phyloP scores from a whole-genome alignment of 169 alveolate species.

The Eimeria necatrix region DNA sequence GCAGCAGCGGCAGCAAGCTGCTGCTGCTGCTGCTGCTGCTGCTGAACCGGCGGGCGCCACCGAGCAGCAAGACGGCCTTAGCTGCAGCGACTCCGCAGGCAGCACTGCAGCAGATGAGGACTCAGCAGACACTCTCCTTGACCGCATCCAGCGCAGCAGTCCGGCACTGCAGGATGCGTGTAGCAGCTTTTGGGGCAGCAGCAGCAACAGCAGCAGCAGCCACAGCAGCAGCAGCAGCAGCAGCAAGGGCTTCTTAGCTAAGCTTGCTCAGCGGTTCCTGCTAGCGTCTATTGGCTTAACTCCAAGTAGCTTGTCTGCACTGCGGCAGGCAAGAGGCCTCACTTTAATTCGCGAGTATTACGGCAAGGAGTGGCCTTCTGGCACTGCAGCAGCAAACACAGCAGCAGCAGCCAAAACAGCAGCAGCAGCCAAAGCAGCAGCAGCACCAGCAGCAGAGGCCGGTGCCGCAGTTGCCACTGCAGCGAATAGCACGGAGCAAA shows the following conservation, averaged over 20 bases:
- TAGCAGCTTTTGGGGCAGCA: slow-evolving; percentile 33
- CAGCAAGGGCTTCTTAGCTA: slow-evolving; percentile 30
- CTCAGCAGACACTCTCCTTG: not conserved
- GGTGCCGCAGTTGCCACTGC: not conserved
- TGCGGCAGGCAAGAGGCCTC: not conserved
- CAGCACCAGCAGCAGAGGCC: not conserved
- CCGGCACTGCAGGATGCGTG: slow-evolving; percentile 58
- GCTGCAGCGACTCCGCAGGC: not conserved
- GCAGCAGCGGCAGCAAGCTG: slow-evolving; percentile 57
- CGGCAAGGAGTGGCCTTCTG: not conserved
- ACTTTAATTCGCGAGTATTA: not conserved
- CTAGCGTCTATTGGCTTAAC: slow-evolving; percentile 1
- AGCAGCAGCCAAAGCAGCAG: slow-evolving; percentile 16
- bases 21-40: not conserved
- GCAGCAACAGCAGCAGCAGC: slow-evolving; percentile 46
- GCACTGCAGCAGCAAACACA: not conserved
- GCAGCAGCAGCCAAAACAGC: not conserved
- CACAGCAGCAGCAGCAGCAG: slow-evolving; percentile 55
- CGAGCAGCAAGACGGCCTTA: not conserved
- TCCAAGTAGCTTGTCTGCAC: not conserved
- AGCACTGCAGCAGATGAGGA: not conserved
- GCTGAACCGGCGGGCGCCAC: not conserved
- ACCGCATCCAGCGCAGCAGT: slow-evolving; percentile 14
- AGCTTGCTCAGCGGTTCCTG: slow-evolving; percentile 20
- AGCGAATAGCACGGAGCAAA: not conserved